Evolutionary conservation across 2,329 filamentous ascomycete genomes (phyloP).

Genomic region (Phialocephala subalpina): DNA sequence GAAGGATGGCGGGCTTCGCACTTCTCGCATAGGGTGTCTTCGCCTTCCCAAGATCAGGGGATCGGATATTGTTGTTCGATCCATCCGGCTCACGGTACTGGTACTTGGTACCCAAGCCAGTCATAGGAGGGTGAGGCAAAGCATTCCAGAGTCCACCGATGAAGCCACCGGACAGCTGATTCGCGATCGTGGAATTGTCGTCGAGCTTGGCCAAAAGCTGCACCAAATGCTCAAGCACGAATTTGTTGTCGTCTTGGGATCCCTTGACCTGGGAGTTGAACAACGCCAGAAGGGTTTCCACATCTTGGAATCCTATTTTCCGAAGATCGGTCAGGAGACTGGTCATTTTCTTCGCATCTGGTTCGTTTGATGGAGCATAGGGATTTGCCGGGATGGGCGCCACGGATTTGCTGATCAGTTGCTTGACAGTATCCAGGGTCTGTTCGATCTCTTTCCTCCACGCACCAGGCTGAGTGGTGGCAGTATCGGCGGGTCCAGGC

Average conservation of each 20-base stretch:
- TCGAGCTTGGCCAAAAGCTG: constrained; percentile 41
- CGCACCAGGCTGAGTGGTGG: constrained; percentile 29
- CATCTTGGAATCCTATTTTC: constrained; percentile 52
- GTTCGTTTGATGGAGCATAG: constrained; percentile 45
- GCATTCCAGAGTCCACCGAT: constrained; percentile 75
- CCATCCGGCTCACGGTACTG: constrained; percentile 75
- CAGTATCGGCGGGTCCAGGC: constrained; percentile 25
- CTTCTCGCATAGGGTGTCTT: constrained; percentile 73
- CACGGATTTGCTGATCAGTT: constrained; percentile 50
- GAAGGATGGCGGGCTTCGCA: constrained; percentile 65
- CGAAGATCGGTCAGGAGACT: constrained; percentile 53
- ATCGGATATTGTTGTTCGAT: constrained; percentile 73
- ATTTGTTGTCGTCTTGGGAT: constrained; percentile 76
- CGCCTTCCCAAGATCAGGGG: constrained; percentile 72
- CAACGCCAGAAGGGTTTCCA: constrained; percentile 68
- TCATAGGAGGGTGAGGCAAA: constrained; percentile 75
- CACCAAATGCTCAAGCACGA: constrained; percentile 79
- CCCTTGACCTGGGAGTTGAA: constrained; percentile 70
- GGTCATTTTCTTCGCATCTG: constrained; percentile 39
- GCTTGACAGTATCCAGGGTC: constrained; percentile 47
- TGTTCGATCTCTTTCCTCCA: constrained; percentile 45
- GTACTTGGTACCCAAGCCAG: constrained; percentile 68
- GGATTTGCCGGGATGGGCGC: constrained; percentile 49
- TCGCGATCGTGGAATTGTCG: constrained; percentile 38
- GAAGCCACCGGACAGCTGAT: constrained; percentile 68